phyloP scores from a whole-genome alignment of 1,284 basidiomycete genomes.

The Rhodotorula sp. region DNA sequence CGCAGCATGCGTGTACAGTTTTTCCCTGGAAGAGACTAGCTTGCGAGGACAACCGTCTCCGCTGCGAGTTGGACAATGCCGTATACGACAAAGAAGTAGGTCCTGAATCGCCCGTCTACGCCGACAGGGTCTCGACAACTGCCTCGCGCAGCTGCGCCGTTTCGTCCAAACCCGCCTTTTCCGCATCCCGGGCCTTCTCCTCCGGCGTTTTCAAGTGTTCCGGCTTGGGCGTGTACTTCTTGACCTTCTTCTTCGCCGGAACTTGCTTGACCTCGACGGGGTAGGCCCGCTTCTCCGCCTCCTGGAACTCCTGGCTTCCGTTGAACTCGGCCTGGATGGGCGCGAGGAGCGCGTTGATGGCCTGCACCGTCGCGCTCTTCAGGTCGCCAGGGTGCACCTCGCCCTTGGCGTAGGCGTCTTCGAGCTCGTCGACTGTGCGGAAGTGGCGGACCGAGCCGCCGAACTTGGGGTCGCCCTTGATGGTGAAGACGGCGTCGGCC shows the following conservation, averaged over 20 bases:
- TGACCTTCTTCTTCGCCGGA: slow-evolving; percentile 37
- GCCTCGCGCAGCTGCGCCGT: slow-evolving; percentile 24
- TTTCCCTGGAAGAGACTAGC: too few relatives aligned
- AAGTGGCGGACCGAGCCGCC: slow-evolving; percentile 30
- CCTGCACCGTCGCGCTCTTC: slow-evolving; percentile 74
- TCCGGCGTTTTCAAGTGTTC: slow-evolving; percentile 36
- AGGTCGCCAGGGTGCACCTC: slow-evolving; percentile 86
- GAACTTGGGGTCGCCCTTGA: slow-evolving; percentile 37
- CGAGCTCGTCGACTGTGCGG: slow-evolving; percentile 65
- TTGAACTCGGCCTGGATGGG: slow-evolving; percentile 75
- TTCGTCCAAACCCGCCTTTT: slow-evolving; percentile 23
- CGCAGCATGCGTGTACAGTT: too few relatives aligned
- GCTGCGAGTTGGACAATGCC: not conserved
- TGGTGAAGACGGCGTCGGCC: slow-evolving; percentile 27
- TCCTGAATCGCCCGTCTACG: not conserved
- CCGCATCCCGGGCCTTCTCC: slow-evolving; percentile 37
- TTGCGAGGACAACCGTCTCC: not conserved
- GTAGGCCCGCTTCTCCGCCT: slow-evolving; percentile 76
- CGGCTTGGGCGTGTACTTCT: slow-evolving; percentile 39
- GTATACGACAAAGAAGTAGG: too few relatives aligned
- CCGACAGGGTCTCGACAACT: slow-evolving; percentile 20
- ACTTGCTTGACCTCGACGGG: slow-evolving; percentile 60
- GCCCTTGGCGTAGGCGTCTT: slow-evolving; percentile 73
- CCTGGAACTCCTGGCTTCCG: slow-evolving; percentile 75
- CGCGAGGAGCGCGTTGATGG: slow-evolving; percentile 71